Conservation (phyloP, 768 basidiomycete species). For the Russula brevipes region DNA sequence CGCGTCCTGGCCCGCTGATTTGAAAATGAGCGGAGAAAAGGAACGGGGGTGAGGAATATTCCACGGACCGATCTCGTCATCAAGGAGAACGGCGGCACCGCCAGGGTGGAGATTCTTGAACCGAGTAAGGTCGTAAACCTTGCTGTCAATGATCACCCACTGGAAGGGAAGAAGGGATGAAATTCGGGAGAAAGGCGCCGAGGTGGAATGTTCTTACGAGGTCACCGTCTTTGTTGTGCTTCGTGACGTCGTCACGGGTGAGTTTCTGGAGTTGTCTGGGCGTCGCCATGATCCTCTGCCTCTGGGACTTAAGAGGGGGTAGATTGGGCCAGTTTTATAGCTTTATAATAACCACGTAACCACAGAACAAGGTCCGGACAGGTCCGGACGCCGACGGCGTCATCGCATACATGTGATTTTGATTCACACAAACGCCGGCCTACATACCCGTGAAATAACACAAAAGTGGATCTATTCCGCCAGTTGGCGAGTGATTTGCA, state of each 20-base stretch:
- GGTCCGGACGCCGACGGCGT: too few species aligned
- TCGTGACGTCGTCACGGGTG: slow-evolving; percentile 65
- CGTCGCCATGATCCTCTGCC: slow-evolving; percentile 24
- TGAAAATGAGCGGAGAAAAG: neutral
- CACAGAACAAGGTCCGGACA: too few species aligned
- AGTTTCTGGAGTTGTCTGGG: slow-evolving; percentile 41
- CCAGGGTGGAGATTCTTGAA: slow-evolving; percentile 84
- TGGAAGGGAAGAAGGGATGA: slow-evolving; percentile 27
- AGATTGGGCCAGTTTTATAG: slow-evolving; percentile 1
- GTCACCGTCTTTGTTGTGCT: slow-evolving; percentile 78
- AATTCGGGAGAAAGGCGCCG: neutral
- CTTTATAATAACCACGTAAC: neutral
- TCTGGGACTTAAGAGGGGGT: neutral
- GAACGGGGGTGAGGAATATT: neutral
- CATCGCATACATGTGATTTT: too few species aligned
- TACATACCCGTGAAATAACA: too few species aligned
- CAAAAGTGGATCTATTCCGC: too few species aligned
- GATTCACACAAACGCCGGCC: too few species aligned
- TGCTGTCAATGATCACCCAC: slow-evolving; percentile 83
- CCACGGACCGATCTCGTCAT: slow-evolving; percentile 61
- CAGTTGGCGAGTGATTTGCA: too few species aligned
- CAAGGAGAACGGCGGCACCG: slow-evolving; percentile 71
- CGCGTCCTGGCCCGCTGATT: slow-evolving; percentile 73
- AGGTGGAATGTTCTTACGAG: slow-evolving; percentile 43
- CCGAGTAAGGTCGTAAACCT: slow-evolving; percentile 76